These are phyloP conservation scores for Trypanosoma cruzi DNA, from an alignment of 208 protist genomes.

Conservation along the genomic window DNA sequence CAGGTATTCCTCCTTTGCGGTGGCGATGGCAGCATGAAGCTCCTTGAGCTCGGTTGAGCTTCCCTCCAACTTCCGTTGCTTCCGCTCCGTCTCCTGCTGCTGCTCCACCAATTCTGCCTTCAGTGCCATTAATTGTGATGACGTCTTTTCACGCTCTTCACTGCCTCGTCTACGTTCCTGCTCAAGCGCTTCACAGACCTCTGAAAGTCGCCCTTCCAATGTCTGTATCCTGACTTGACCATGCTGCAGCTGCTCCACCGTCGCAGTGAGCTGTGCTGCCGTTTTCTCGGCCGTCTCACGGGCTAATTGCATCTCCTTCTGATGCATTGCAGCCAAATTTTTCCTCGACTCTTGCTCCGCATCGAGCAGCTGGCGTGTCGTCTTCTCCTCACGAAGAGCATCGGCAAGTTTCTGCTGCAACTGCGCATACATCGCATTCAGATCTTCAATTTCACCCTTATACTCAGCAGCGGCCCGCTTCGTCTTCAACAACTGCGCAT, in stretches of 20 bases:
- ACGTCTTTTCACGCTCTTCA: slow-evolving; percentile 9
- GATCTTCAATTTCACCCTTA: slow-evolving; percentile 8
- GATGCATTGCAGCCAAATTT: slow-evolving; percentile 8
- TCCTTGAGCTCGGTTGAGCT: slow-evolving; percentile 28
- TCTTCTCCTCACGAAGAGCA: slow-evolving; percentile 1
- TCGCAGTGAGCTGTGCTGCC: slow-evolving; percentile 15
- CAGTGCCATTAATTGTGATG: slow-evolving; percentile 12
- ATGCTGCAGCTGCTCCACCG: slow-evolving; percentile 18
- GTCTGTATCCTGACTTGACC: not conserved
- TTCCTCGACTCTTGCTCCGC: slow-evolving; percentile 22
- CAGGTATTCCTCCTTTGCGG: slow-evolving; percentile 26
- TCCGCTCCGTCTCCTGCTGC: slow-evolving; percentile 26
- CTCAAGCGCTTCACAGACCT: not conserved
- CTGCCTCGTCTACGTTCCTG: slow-evolving; percentile 25
- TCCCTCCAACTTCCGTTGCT: slow-evolving; percentile 19
- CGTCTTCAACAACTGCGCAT: slow-evolving; percentile 2
- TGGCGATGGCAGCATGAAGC: not conserved
- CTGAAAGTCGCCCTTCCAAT: not conserved
- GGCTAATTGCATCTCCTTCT: slow-evolving; percentile 27
- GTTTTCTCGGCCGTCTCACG: not conserved
- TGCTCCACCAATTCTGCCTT: slow-evolving; percentile 24
- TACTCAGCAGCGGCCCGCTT: slow-evolving; percentile 2
- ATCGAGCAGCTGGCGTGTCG: slow-evolving; percentile 2
- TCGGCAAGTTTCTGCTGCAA: slow-evolving; percentile 8
- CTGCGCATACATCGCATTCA: slow-evolving; percentile 7